phyloP scores from a whole-genome alignment of 345 rosid species.

The Lumnitzera littorea region DNA sequence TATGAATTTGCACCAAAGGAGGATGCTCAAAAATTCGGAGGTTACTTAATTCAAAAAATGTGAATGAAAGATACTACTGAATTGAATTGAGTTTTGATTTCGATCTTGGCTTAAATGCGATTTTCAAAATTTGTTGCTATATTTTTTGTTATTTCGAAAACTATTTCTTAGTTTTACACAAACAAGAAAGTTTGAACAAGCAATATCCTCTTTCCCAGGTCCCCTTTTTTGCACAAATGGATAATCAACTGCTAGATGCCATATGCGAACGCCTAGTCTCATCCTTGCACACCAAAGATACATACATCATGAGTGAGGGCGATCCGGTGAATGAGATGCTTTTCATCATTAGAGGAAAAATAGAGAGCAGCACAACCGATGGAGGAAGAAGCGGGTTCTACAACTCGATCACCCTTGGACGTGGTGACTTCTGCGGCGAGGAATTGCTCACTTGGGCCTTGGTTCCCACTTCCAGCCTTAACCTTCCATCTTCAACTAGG shows the following conservation, averaged over 20 bases:
- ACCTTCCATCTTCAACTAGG: constrained; percentile 67
- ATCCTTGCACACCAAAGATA: constrained; percentile 58
- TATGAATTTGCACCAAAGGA: too few species aligned
- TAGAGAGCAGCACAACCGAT: constrained; percentile 84
- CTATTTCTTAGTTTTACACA: too few species aligned
- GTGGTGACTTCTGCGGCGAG: constrained; percentile 88
- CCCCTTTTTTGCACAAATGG: constrained; percentile 86
- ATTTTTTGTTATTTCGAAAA: too few species aligned
- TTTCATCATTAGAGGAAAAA: constrained; percentile 77
- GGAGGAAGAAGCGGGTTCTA: constrained; percentile 78
- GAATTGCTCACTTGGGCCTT: constrained; percentile 85
- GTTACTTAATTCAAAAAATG: too few species aligned
- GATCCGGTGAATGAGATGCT: constrained; percentile 90
- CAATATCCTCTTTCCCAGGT: constrained; percentile 32
- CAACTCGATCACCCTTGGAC: constrained; percentile 61
- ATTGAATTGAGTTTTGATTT: too few species aligned
- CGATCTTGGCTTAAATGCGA: too few species aligned
- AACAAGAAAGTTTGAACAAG: background rate
- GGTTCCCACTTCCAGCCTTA: constrained; percentile 33
- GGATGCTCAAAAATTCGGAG: too few species aligned
- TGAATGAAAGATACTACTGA: too few species aligned
- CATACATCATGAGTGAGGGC: constrained; percentile 60
- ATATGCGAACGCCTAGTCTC: constrained; percentile 79
- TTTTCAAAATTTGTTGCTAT: too few species aligned
- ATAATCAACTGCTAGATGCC: constrained; percentile 75